These are phyloP conservation scores for Thalassiosira sp. DNA, from an alignment of 352 stramenopile species.

Conservation along the genomic window DNA sequence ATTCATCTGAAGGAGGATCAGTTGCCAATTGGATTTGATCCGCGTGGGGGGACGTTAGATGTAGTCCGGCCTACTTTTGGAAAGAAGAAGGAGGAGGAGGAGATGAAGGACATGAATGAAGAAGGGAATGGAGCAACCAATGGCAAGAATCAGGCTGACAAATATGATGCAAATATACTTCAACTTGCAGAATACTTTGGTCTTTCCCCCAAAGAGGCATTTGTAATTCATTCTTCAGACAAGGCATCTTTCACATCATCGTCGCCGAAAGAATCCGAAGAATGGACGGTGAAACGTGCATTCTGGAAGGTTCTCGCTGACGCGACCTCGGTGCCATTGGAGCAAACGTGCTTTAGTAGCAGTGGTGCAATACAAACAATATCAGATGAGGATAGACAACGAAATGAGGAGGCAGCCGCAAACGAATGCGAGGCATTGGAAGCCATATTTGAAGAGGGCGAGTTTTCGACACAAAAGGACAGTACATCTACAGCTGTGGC, in stretches of 20 bases:
- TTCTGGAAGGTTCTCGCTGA: slow-evolving; percentile 40
- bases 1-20: slow-evolving; percentile 79
- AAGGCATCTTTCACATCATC: background rate
- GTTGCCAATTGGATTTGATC: slow-evolving; percentile 82
- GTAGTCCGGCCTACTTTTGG: slow-evolving; percentile 46
- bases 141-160: background rate
- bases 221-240: slow-evolving; percentile 26
- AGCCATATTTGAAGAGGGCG: slow-evolving; percentile 64
- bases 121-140: background rate
- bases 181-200: slow-evolving; percentile 41
- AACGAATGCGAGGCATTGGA: slow-evolving; percentile 66
- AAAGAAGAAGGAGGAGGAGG: background rate
- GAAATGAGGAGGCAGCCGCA: slow-evolving; percentile 36
- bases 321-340: slow-evolving; percentile 22
- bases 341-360: slow-evolving; percentile 24
- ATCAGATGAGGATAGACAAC: slow-evolving; percentile 19
- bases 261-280: background rate
- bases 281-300: slow-evolving; percentile 11
- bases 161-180: slow-evolving; percentile 23
- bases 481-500: slow-evolving; percentile 21
- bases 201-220: slow-evolving; percentile 34
- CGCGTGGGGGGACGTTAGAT: slow-evolving; percentile 68
- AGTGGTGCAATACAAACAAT: slow-evolving; percentile 7
- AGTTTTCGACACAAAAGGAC: slow-evolving; percentile 23
- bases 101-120: background rate